Base-by-base conservation (phyloP, 805 yeast species). In the Yarrowia sp. region DNA sequence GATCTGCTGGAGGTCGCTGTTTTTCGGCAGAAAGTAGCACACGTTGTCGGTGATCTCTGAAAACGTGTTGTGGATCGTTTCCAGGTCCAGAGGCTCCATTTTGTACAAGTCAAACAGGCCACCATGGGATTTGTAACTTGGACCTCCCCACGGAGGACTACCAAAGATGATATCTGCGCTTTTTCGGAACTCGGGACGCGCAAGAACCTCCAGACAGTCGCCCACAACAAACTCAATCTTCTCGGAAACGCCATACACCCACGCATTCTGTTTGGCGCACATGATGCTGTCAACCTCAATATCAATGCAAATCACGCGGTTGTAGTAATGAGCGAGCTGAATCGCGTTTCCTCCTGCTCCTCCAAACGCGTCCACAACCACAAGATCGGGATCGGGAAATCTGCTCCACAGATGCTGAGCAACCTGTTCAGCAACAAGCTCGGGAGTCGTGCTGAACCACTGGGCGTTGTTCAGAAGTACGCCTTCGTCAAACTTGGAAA, bases 121-220 rank as follows among this genome's bases (percentile, higher is more conserved):
- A 9, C 38, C 51, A 2, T 64, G 27, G 4, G 56, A 31, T 7
- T 55, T 39, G 33, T 88, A 89, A 1, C 73, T 70, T 0, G 90
- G 87, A 0, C 96, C 96, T 32, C 96, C 96, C 96, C 96, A 89
- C 0, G 96, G 96, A 0, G 96, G 96, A 2, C 93, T 86, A 8
- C 83, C 80, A 73, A 87, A 88, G 4, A 84, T 77, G 46, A 86
- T 76, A 66, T 83, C 87, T 36, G 80, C 77, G 6, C 7, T 22
- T 41, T 56, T 31, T 51, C 18, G 2, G 21, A 12, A 13, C 25
- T 21, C 41, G 13, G 22, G 29, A 7, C 36, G 22, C 9, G 13
- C n/a, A 18, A 33, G 55, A 12, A 78, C 62, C 22, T 74, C 69
- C 27, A 72, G 71, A 80, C 84, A 86, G 64, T 84, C 85, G 1